Evolutionary conservation across 805 yeast species (phyloP), one percentile per base, ranked within the genome.

Genomic region (Candida alai): DNA sequence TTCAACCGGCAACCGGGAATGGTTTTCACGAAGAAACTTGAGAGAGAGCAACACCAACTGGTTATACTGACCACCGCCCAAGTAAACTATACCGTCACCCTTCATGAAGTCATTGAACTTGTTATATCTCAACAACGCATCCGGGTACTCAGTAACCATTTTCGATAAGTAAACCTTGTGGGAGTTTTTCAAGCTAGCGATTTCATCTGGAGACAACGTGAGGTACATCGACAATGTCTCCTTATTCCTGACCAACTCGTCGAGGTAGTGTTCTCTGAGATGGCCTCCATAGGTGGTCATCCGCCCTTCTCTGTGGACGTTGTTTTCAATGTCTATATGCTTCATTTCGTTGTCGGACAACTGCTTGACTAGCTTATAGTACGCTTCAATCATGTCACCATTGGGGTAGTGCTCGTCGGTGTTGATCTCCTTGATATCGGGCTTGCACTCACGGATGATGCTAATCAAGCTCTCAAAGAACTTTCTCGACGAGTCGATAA

Each of bases 51-150:
- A 47, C 5, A 59, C 67, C 23, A 62, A 47, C 39, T 56, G 60
- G 41, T 60, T 54, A 41, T 57, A 63, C 24, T 42, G 47, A 23
- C 50, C 66, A 13, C 69, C 69, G 7, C 66, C 69, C 25, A 59
- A 48, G 41, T 55, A 56, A n/a, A 63, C 65, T 16, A 63, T 62
- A 4, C 70, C 70, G 36, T 59, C 58, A 11, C 70, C 69, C 36
- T 48, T 42, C 59, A 60, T 54, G 34, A 54, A 60, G 10, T 43
- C 39, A 32, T 52, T 54, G 34, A 38, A 51, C 34, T 42, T 43
- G 25, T 51, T 51, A 24, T 14, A 35, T n/a, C 46, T 35, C 23
- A 43, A 25, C 10, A 60, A 39, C 4, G 46, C 47, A 12, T 37
- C 30, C 5, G 63, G 62, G 34, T 49, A 45, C 1, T 40, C 40